Evolutionary conservation across 176 grass and related monocot species (phyloP), one percentile per base, ranked within the genome.

Genomic region (Avena sativa): DNA sequence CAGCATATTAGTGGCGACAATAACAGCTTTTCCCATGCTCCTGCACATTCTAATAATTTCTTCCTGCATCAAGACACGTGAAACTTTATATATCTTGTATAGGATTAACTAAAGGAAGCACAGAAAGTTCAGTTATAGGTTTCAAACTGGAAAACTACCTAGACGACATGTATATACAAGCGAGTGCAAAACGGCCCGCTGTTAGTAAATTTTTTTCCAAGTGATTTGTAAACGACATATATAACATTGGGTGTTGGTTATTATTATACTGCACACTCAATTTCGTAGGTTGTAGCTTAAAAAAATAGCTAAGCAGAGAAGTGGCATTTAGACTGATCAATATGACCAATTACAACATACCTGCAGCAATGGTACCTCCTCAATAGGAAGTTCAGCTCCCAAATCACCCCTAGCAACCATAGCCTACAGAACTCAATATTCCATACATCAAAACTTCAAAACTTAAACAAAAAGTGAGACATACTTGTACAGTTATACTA

Each of bases 381-480:
- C 97, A 40, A 99, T 96, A 74, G 97, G 97, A 26, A 99, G 92
- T 82, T 99, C 97, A 91, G 97, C 97, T 87, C 97, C 97, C 75
- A 99, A 88, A 78, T 99, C 97, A 81, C 97, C 97, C 81, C 97
- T 96, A 64, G 97, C 97, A 91, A 99, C 97, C 97, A 99, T 99
- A 92, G 97, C 97, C 97, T 99, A 86, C 21, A 88, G 77, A 8
- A 84, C 83, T 62, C 51, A 55, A 85, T 14, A 65, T 26, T 48
- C 55, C 13, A 82, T 81, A 63, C 6, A 23, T 80, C 43, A 81
- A 71, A 58, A 64, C 28, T 13, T 80, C 43, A 81, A 71, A 58
- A 64, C n/a, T 13, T n/a, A 69, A 70, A 84, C 25, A 17, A 68
- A 75, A 52, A 15, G 40, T 16, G 28, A 34, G 28, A 70, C 40